phyloP scores from a whole-genome alignment of 179 eudicot genomes.

The Beta corolliflora region DNA sequence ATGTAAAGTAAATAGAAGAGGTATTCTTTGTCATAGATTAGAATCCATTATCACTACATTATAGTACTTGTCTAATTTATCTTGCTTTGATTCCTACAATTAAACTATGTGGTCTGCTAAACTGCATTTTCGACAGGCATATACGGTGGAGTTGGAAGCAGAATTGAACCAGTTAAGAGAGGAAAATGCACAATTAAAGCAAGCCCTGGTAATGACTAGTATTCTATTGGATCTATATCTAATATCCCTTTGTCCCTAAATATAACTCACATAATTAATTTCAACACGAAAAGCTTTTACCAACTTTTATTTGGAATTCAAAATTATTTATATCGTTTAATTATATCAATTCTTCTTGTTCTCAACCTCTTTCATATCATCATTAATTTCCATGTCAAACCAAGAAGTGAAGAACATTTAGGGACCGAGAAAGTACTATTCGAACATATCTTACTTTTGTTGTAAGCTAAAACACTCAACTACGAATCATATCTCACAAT shows the following conservation, averaged over 20 bases:
- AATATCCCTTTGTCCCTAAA: too few species aligned
- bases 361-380: too few species aligned
- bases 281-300: too few species aligned
- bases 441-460: not conserved
- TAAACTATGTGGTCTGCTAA: too few species aligned
- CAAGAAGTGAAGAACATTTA: too few species aligned
- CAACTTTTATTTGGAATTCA: too few species aligned
- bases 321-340: too few species aligned
- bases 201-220: conserved; percentile 56
- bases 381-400: too few species aligned
- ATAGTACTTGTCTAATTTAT: not conserved
- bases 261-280: too few species aligned
- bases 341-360: too few species aligned
- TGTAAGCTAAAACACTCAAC: not conserved
- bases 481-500: not conserved
- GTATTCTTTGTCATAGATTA: not conserved
- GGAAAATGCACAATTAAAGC: conserved; percentile 72
- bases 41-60: not conserved
- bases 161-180: conserved; percentile 77
- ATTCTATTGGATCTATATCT: not conserved
- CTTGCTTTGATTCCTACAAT: not conserved
- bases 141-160: conserved; percentile 89
- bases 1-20: too few species aligned
- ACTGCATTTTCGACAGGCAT: conserved; percentile 50
- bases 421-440: too few species aligned